Conservation (phyloP, 306 rosid genomes). For the Calophaca sinica region DNA sequence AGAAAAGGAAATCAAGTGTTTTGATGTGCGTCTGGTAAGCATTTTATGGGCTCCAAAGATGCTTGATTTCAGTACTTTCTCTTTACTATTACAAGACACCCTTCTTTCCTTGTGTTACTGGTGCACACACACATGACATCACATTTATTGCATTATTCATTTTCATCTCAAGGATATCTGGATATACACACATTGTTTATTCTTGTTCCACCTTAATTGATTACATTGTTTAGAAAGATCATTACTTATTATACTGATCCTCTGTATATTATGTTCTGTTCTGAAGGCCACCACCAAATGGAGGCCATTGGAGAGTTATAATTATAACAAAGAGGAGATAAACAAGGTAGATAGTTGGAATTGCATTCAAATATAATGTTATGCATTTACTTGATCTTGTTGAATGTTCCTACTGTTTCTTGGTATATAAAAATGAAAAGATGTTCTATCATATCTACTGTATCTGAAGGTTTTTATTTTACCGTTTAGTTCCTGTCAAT, state of each 20-base stretch:
- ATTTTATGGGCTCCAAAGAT: conserved; percentile 34
- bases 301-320: conserved; percentile 73
- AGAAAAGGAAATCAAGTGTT: conserved; percentile 85
- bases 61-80: conserved; percentile 36
- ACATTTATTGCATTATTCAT: conserved; percentile 20
- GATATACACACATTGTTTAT: conserved; percentile 7
- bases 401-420: conserved; percentile 36
- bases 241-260: conserved; percentile 38
- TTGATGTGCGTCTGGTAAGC: conserved; percentile 86
- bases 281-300: conserved; percentile 65
- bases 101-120: conserved; percentile 17
- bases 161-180: conserved; percentile 25
- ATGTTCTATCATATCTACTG: background rate
- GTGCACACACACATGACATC: background rate
- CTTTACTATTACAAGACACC: background rate
- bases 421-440: conserved; percentile 30
- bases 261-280: conserved; percentile 43
- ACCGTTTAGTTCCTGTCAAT: background rate
- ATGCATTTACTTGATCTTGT: conserved; percentile 32
- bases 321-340: conserved; percentile 90
- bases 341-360: conserved; percentile 68
- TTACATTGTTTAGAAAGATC: conserved; percentile 28
- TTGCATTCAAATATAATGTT: conserved; percentile 37
- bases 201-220: conserved; percentile 27
- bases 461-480: conserved; percentile 12